Percentiles rank a stretch among this genome's conserved stretches.
These are phyloP conservation scores for Phytophthora megakarya DNA, from an alignment of 352 stramenopile species.

Conservation along the genomic window DNA sequence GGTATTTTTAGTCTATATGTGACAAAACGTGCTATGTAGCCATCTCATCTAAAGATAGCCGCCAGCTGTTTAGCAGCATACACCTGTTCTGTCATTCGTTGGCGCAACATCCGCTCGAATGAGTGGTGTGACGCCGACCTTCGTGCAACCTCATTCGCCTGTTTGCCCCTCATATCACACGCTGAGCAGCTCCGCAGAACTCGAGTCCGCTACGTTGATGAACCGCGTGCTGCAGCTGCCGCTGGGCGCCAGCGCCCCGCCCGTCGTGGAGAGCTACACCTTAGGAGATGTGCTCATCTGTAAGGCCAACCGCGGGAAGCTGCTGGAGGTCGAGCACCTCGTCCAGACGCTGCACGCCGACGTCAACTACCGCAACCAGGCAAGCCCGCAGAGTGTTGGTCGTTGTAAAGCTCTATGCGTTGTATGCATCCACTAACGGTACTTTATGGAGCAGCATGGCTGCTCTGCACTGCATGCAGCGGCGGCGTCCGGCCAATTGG, in stretches of 20 bases:
- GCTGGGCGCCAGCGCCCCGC: conserved; percentile 48
- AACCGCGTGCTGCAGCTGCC: conserved; percentile 72
- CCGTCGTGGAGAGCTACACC: conserved; percentile 76
- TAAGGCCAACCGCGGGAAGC: conserved; percentile 85
- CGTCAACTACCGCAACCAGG: conserved; percentile 89
- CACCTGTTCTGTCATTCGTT: conserved; percentile 1
- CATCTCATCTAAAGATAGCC: too few species aligned
- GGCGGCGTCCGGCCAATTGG: conserved; percentile 76
- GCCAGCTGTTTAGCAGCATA: too few species aligned
- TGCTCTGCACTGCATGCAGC: conserved; percentile 81
- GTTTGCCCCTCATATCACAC: conserved; percentile 21
- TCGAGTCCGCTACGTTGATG: conserved; percentile 41
- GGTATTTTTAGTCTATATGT: conserved; percentile 17
- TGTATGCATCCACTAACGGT: conserved; percentile 8
- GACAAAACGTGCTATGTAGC: neutral
- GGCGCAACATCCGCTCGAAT: neutral
- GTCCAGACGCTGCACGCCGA: conserved; percentile 77
- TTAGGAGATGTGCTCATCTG: conserved; percentile 87
- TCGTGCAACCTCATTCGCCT: conserved; percentile 29
- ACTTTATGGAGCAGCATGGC: conserved; percentile 56
- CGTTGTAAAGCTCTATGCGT: neutral
- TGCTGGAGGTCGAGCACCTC: conserved; percentile 78
- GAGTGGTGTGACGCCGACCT: conserved; percentile 23
- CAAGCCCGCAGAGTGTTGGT: conserved; percentile 17
- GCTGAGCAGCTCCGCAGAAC: conserved; percentile 20